phyloP scores from a whole-genome alignment of 768 basidiomycete species.

The Collybia mongolica region DNA sequence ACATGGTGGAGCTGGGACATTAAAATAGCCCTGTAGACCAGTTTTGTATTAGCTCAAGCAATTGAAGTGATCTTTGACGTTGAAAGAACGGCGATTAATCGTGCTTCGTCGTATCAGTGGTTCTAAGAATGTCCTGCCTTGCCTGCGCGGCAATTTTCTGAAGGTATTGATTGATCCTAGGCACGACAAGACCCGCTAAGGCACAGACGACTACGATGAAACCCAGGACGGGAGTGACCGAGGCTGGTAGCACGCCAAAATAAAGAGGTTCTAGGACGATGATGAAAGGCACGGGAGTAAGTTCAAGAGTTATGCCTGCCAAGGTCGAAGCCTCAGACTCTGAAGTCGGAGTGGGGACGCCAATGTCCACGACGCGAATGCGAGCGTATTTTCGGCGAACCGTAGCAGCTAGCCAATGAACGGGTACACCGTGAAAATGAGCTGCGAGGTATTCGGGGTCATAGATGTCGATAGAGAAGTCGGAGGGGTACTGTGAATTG shows the following conservation, averaged over 20 bases:
- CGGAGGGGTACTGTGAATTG: constrained; percentile 38
- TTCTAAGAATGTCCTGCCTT: constrained; percentile 15
- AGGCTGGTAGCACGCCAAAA: constrained; percentile 57
- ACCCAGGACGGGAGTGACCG: constrained; percentile 37
- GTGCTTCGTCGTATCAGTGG: background rate
- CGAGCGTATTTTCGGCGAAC: constrained; percentile 55
- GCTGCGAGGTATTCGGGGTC: constrained; percentile 27
- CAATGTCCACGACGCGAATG: constrained; percentile 51
- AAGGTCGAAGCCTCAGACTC: constrained; percentile 8
- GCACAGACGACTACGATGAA: constrained; percentile 26
- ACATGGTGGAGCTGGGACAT: too few relatives aligned
- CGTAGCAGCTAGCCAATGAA: constrained; percentile 5
- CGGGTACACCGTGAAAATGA: constrained; percentile 10
- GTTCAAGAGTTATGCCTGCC: constrained; percentile 11
- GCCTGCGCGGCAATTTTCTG: constrained; percentile 22
- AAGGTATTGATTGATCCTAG: constrained; percentile 22
- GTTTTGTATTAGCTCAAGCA: too few relatives aligned
- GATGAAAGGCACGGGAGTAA: constrained; percentile 43
- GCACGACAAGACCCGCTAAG: constrained; percentile 20
- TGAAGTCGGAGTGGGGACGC: constrained; percentile 43
- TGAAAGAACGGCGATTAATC: background rate
- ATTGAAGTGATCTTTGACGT: too few relatives aligned
- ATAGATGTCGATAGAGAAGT: constrained; percentile 39
- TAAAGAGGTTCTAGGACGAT: constrained; percentile 59
- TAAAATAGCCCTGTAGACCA: background rate